Evolutionary conservation across 2,329 filamentous ascomycete genomes (phyloP).

Genomic region (Botrytis galanthina): DNA sequence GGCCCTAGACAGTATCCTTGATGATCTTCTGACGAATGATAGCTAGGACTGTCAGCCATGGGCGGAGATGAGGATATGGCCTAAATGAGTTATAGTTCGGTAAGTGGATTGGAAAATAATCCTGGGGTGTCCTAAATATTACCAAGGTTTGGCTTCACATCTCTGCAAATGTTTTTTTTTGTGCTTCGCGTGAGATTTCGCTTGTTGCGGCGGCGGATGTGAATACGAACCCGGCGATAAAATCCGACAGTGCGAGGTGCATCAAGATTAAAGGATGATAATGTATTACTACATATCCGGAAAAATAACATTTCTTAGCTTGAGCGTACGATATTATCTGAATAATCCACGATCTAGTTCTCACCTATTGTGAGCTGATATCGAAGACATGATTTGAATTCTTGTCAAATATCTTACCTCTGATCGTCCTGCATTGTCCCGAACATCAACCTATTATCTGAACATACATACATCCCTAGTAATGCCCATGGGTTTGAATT

Average conservation of each 20-base stretch:
- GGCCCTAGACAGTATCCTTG: constrained; percentile 8
- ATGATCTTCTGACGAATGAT: constrained; percentile 9
- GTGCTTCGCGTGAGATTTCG: constrained; percentile 9
- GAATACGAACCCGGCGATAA: constrained; percentile 19
- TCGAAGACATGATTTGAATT: not conserved
- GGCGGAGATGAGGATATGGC: constrained; percentile 12
- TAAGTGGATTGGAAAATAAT: constrained; percentile 4
- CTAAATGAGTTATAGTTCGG: not conserved
- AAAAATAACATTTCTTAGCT: constrained; percentile 11
- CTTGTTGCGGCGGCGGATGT: constrained; percentile 20
- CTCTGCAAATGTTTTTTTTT: not conserved
- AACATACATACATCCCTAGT: not conserved
- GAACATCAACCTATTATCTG: not conserved
- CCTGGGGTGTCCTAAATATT: not conserved
- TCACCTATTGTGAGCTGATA: not conserved
- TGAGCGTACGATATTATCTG: not conserved
- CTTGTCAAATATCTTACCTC: not conserved
- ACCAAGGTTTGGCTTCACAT: not conserved
- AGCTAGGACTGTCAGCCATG: not conserved
- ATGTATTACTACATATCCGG: constrained; percentile 12
- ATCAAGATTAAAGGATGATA: constrained; percentile 18
- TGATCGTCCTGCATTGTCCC: not conserved
- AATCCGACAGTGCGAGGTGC: constrained; percentile 14
- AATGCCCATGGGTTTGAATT: not conserved
- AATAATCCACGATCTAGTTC: constrained; percentile 15